Conservation (phyloP, 225 moss, liverwort and hornwort genomes). For the Marchantia paleacea region DNA sequence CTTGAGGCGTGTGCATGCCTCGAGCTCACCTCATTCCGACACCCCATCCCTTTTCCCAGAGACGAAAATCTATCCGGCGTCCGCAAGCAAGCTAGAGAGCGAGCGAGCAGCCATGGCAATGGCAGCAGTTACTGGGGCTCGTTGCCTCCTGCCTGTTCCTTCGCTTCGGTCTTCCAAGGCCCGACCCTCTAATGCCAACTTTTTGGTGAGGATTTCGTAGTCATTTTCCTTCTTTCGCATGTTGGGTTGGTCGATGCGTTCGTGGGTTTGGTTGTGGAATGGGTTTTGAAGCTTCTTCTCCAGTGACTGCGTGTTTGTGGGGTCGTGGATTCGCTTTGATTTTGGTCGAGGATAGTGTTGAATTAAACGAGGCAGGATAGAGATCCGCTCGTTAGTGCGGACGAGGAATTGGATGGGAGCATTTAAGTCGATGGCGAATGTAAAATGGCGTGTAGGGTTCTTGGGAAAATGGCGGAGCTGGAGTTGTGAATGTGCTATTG, state of each 20-base stretch:
- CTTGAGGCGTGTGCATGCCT: slow-evolving; percentile 11
- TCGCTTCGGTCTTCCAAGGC: slow-evolving; percentile 18
- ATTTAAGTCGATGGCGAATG: too few relatives aligned
- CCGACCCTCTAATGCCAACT: neutral
- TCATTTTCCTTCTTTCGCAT: neutral
- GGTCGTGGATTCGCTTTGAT: too few relatives aligned
- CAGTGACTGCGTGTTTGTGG: too few relatives aligned
- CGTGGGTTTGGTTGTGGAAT: neutral
- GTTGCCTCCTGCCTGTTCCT: slow-evolving; percentile 29
- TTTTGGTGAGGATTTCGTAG: neutral
- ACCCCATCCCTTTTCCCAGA: neutral
- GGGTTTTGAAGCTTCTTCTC: neutral
- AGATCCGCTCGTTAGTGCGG: too few relatives aligned
- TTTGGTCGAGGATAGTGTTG: too few relatives aligned
- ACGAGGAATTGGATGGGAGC: too few relatives aligned
- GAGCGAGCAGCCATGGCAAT: slow-evolving; percentile 20
- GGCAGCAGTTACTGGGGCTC: slow-evolving; percentile 22
- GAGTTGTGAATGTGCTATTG: too few relatives aligned
- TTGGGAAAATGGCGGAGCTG: too few relatives aligned
- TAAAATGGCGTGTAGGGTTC: too few relatives aligned
- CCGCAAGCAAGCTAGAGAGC: neutral
- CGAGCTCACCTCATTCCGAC: neutral
- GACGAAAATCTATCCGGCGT: neutral
- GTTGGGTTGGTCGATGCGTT: neutral
- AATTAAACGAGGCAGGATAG: too few relatives aligned